These are phyloP conservation scores for Leccinum pellstonianum DNA, from an alignment of 768 basidiomycete species.

Conservation along the genomic window DNA sequence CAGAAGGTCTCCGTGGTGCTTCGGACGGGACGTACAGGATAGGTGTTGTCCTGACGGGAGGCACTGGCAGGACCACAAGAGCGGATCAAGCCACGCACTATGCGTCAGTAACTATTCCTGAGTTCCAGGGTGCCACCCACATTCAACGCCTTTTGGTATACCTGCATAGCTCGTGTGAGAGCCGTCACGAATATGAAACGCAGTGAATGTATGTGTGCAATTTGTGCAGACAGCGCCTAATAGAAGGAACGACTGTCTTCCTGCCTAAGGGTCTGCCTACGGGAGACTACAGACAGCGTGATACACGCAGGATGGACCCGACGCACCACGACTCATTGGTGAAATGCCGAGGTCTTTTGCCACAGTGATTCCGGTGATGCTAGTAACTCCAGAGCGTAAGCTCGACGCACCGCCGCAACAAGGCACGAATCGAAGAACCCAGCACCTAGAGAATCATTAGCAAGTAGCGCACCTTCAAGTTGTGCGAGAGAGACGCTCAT, in stretches of 20 bases:
- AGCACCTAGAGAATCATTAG: background rate
- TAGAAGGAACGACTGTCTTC: too few relatives aligned
- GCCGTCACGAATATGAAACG: background rate
- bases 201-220: background rate
- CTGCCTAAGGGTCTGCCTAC: too few relatives aligned
- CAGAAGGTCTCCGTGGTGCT: background rate
- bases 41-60: slow-evolving; percentile 3
- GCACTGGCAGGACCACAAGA: background rate
- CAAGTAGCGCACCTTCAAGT: background rate
- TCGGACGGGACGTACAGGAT: slow-evolving; percentile 1
- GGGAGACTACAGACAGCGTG: background rate
- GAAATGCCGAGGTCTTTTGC: slow-evolving; percentile 24
- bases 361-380: slow-evolving; percentile 1
- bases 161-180: slow-evolving; percentile 22
- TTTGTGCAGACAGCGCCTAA: background rate
- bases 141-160: background rate
- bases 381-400: background rate
- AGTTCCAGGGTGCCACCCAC: background rate
- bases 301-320: background rate
- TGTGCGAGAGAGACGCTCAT: background rate
- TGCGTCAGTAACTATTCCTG: background rate
- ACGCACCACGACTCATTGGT: slow-evolving; percentile 48
- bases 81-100: background rate
- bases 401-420: too few relatives aligned
- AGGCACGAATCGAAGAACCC: background rate